phyloP scores from a whole-genome alignment of 352 stramenopile species.

The Phytophthora parvispora region DNA sequence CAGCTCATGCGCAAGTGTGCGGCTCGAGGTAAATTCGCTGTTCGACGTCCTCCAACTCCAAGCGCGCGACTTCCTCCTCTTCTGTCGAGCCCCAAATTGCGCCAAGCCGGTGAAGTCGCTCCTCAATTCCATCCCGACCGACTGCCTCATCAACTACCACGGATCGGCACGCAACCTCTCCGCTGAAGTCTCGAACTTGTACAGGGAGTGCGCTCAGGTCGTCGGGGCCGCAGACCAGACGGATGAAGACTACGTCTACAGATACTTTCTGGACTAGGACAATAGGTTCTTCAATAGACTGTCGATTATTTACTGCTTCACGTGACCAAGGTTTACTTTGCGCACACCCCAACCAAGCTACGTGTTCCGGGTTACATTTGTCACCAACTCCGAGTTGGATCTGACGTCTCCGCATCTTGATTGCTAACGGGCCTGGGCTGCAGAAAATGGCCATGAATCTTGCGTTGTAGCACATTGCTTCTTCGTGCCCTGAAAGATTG shows the following conservation, averaged over 20 bases:
- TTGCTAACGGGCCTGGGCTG: slow-evolving; percentile 6
- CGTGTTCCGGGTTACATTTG: slow-evolving; percentile 19
- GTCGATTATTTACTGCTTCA: not conserved
- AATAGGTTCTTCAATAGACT: no score
- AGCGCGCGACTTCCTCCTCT: slow-evolving; percentile 5
- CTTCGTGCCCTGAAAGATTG: not conserved
- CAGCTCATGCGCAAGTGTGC: slow-evolving; percentile 7
- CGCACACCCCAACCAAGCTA: slow-evolving; percentile 42
- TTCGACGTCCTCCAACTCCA: slow-evolving; percentile 16
- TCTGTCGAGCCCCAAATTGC: slow-evolving; percentile 14
- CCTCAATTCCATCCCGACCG: not conserved
- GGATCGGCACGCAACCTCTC: slow-evolving; percentile 1
- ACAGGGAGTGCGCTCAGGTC: not conserved
- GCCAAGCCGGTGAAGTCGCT: slow-evolving; percentile 3
- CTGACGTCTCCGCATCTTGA: slow-evolving; percentile 34
- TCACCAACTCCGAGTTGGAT: slow-evolving; percentile 28
- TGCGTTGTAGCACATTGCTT: slow-evolving; percentile 43
- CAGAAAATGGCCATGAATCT: slow-evolving; percentile 44
- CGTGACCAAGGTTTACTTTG: not conserved
- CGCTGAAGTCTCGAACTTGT: not conserved
- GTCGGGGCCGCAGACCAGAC: not conserved
- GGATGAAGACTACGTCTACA: slow-evolving; percentile 3
- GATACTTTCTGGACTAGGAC: slow-evolving; percentile 15
- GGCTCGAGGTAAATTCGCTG: slow-evolving; percentile 1
- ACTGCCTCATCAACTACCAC: slow-evolving; percentile 3